Evolutionary conservation across 305 asterid genomes (phyloP).

Genomic region (Coffea humblotiana): DNA sequence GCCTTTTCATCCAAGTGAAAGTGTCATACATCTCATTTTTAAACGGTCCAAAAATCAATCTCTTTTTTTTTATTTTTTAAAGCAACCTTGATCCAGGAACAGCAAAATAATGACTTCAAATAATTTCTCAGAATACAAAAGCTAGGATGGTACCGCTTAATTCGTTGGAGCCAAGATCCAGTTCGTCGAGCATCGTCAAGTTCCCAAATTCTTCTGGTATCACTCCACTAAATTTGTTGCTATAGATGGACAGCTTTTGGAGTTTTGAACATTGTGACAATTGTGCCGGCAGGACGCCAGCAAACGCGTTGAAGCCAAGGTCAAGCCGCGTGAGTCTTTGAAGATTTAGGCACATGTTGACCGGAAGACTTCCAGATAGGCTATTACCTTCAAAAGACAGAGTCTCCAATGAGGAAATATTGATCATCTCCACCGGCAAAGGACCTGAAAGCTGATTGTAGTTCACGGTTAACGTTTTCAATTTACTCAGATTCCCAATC

Average conservation of each 20-base stretch:
- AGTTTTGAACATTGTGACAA: too few relatives aligned
- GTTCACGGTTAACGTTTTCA: neutral
- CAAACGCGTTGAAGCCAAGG: too few relatives aligned
- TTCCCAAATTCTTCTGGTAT: neutral
- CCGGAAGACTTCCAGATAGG: slow-evolving; percentile 22
- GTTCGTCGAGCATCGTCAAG: neutral
- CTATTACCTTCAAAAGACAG: neutral
- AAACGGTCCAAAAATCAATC: too few relatives aligned
- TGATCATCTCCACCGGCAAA: slow-evolving; percentile 14
- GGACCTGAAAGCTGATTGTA: neutral
- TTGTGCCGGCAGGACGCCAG: too few relatives aligned
- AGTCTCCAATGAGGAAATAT: slow-evolving; percentile 12
- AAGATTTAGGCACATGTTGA: neutral
- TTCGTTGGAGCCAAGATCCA: slow-evolving; percentile 15
- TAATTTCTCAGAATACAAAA: neutral
- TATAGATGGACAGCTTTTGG: too few relatives aligned
- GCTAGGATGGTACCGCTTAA: slow-evolving; percentile 8
- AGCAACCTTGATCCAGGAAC: too few relatives aligned
- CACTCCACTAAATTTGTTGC: too few relatives aligned
- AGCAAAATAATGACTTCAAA: too few relatives aligned
- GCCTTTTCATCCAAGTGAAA: too few relatives aligned
- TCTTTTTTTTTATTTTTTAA: too few relatives aligned
- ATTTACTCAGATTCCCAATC: neutral
- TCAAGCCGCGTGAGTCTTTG: too few relatives aligned
- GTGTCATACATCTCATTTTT: too few relatives aligned